Conservation (phyloP, 805 yeast genomes). For the Kregervanrija delftensis region DNA sequence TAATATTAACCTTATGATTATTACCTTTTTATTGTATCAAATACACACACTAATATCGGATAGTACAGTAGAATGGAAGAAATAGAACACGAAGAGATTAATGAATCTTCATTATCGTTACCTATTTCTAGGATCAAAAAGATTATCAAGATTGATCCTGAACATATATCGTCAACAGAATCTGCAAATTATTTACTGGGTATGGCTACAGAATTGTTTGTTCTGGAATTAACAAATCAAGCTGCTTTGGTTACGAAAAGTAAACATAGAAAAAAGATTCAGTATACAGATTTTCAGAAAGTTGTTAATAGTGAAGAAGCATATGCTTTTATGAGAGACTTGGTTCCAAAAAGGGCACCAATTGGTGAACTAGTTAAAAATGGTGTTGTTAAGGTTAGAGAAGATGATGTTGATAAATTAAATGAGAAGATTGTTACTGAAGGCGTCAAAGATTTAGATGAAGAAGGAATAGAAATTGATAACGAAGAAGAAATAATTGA, state of each 20-base stretch:
- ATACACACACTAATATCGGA: no score
- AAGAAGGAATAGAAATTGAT: constrained; percentile 3
- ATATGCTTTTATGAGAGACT: constrained; percentile 53
- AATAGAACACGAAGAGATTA: neutral
- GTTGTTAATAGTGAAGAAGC: constrained; percentile 57
- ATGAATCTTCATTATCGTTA: constrained; percentile 24
- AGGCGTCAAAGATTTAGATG: constrained; percentile 1
- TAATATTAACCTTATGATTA: no score
- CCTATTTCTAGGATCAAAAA: constrained; percentile 67
- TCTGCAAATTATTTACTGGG: constrained; percentile 71
- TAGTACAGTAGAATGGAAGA: no score
- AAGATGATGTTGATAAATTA: constrained; percentile 7
- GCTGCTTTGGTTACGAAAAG: constrained; percentile 59
- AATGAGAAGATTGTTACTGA: neutral
- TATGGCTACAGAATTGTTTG: constrained; percentile 70
- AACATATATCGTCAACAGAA: constrained; percentile 57
- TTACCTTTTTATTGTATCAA: no score
- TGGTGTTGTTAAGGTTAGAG: constrained; percentile 29
- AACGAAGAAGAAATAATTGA: neutral
- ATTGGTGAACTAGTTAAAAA: constrained; percentile 41
- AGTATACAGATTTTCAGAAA: constrained; percentile 60
- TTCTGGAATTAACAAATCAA: constrained; percentile 64
- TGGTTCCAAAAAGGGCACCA: constrained; percentile 58
- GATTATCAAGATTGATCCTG: constrained; percentile 72
- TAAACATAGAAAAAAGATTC: constrained; percentile 61